Conservation (phyloP, 2,329 filamentous ascomycete genomes). For the Rhynchosporium agropyri region DNA sequence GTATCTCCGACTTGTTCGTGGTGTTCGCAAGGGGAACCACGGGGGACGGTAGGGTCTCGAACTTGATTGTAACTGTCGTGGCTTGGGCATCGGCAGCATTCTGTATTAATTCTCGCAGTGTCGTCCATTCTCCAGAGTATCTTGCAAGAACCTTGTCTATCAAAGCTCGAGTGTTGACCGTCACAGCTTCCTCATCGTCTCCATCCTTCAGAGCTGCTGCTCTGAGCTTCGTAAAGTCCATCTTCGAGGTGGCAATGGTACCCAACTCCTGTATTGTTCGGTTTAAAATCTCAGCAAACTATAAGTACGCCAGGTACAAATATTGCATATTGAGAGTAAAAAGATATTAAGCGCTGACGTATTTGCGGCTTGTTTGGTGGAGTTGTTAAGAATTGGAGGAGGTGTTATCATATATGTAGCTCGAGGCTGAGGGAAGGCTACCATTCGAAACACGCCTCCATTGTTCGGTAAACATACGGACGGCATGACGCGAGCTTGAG, state of each 20-base stretch:
- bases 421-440: slow-evolving; percentile 25
- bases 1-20: slow-evolving; percentile 67
- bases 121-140: slow-evolving; percentile 95
- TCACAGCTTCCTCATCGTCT: slow-evolving; percentile 94
- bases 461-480: neutral
- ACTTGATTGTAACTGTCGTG: slow-evolving; percentile 84
- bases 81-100: slow-evolving; percentile 98
- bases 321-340: slow-evolving; percentile 5
- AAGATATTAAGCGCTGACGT: neutral
- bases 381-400: slow-evolving; percentile 4
- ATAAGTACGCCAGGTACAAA: neutral
- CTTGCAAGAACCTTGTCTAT: slow-evolving; percentile 97
- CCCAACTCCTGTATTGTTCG: neutral
- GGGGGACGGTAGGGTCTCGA: slow-evolving; percentile 85
- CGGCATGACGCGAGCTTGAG: neutral
- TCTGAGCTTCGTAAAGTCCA: slow-evolving; percentile 77
- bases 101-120: slow-evolving; percentile 89
- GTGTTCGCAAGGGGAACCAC: slow-evolving; percentile 67
- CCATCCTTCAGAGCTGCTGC: slow-evolving; percentile 84
- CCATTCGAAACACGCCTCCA: slow-evolving; percentile 10
- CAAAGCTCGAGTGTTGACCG: slow-evolving; percentile 92
- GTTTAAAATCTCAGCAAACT: neutral
- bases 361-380: slow-evolving; percentile 2
- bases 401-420: slow-evolving; percentile 6
- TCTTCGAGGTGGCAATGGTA: slow-evolving; percentile 40